phyloP scores from a whole-genome alignment of 352 stramenopile species.

The Phytophthora rubi region DNA sequence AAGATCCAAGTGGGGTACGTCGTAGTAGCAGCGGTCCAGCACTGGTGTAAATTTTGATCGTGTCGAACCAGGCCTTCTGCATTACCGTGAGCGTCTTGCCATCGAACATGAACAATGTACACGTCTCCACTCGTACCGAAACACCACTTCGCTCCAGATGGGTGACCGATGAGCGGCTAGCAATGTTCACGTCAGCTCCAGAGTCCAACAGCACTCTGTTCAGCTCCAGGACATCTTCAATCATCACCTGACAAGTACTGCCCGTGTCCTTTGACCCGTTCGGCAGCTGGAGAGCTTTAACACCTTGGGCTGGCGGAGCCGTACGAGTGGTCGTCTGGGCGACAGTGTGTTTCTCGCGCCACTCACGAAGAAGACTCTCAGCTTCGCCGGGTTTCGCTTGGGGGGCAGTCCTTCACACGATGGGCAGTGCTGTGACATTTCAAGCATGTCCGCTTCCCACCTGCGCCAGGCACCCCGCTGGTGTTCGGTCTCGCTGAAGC shows the following conservation, averaged over 20 bases:
- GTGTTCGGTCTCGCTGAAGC: too few species aligned
- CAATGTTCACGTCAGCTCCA: constrained; percentile 5
- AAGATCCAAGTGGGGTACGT: too few species aligned
- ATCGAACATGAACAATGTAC: too few species aligned
- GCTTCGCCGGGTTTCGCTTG: not conserved
- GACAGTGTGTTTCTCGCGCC: constrained; percentile 7
- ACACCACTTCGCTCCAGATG: too few species aligned
- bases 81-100: too few species aligned
- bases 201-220: constrained; percentile 10
- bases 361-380: constrained; percentile 5
- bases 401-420: constrained; percentile 14
- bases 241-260: not conserved
- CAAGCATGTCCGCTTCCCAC: constrained; percentile 6
- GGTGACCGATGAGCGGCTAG: not conserved
- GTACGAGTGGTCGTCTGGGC: not conserved
- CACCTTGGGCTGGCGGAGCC: not conserved
- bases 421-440: not conserved
- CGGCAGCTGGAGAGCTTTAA: constrained; percentile 1
- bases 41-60: too few species aligned
- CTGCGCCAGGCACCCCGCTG: too few species aligned
- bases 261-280: not conserved
- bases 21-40: too few species aligned
- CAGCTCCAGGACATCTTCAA: constrained; percentile 1
- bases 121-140: too few species aligned
- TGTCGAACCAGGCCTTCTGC: too few species aligned